Evolutionary conservation across 768 basidiomycete species (phyloP).

Genomic region (Hygrocybe punicea): DNA sequence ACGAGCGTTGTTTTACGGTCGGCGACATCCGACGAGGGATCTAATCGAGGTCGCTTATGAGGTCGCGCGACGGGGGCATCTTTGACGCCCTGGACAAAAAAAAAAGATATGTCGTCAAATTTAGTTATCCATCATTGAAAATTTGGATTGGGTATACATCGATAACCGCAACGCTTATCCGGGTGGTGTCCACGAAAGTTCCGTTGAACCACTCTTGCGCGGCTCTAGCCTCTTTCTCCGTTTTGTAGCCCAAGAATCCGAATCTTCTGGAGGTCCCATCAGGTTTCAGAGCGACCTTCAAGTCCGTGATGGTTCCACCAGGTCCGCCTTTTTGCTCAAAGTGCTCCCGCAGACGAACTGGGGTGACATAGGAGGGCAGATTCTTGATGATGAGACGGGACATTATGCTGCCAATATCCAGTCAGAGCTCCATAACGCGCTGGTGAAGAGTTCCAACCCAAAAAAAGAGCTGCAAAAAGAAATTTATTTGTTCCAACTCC

Average conservation of each 20-base stretch:
- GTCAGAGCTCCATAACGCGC: not conserved
- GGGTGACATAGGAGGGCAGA: constrained; percentile 65
- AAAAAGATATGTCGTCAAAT: not conserved
- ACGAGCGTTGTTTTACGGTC: constrained; percentile 10
- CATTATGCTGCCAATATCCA: constrained; percentile 41
- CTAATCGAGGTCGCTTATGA: constrained; percentile 62
- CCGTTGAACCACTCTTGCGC: constrained; percentile 83
- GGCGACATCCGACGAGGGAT: constrained; percentile 19
- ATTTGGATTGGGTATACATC: constrained; percentile 50
- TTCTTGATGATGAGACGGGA: constrained; percentile 84
- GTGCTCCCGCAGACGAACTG: constrained; percentile 60
- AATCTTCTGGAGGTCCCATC: constrained; percentile 84
- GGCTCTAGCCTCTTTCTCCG: constrained; percentile 64
- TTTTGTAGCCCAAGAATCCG: constrained; percentile 90
- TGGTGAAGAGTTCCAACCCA: too few species aligned
- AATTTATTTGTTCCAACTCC: constrained; percentile 1
- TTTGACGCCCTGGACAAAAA: constrained; percentile 55
- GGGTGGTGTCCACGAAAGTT: constrained; percentile 77
- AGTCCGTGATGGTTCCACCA: constrained; percentile 75
- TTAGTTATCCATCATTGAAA: too few species aligned
- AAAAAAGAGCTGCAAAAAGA: not conserved
- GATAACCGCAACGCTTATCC: constrained; percentile 71
- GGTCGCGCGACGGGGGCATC: constrained; percentile 66
- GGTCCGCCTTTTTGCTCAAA: constrained; percentile 62
- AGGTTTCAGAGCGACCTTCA: constrained; percentile 70